A percentile compares a stretch with the other conserved stretches of the same genome.
These are phyloP conservation scores for Poterioochromonas sp. DNA, from an alignment of 352 stramenopile species.

Conservation along the genomic window DNA sequence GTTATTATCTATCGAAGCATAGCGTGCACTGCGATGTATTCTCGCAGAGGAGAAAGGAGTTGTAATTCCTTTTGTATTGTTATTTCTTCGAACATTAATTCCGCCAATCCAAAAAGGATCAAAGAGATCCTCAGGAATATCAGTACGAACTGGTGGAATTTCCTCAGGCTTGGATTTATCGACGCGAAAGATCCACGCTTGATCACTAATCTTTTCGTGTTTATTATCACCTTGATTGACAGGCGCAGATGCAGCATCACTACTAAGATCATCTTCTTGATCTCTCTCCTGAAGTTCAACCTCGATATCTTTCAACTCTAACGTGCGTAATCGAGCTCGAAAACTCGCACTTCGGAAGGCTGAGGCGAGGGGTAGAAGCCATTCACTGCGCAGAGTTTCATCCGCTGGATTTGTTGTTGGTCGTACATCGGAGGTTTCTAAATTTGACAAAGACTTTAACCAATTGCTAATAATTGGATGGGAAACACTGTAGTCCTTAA, in stretches of 20 bases:
- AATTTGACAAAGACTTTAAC: not conserved
- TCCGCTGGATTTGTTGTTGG: not conserved
- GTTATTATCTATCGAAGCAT: not conserved
- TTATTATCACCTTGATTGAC: not conserved
- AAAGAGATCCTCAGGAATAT: slow-evolving; percentile 1
- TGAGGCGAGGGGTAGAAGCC: not conserved
- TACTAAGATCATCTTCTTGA: not conserved
- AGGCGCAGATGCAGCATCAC: not conserved
- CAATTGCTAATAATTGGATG: slow-evolving; percentile 17
- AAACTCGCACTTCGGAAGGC: no score
- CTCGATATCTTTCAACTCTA: not conserved
- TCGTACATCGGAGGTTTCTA: not conserved
- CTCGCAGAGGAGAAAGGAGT: not conserved
- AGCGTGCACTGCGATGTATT: slow-evolving; percentile 17
- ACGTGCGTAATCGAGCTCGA: not conserved
- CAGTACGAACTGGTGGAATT: not conserved
- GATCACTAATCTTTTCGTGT: not conserved
- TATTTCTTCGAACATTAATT: slow-evolving; percentile 1
- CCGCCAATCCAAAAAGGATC: slow-evolving; percentile 5
- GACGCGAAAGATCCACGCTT: not conserved
- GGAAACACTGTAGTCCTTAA: slow-evolving; percentile 7
- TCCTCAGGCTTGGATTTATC: slow-evolving; percentile 12
- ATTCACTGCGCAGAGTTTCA: not conserved
- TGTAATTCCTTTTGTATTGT: not conserved
- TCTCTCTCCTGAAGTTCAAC: not conserved